Conservation (phyloP, 2,329 filamentous ascomycete genomes). For the Fusarium proliferatum region DNA sequence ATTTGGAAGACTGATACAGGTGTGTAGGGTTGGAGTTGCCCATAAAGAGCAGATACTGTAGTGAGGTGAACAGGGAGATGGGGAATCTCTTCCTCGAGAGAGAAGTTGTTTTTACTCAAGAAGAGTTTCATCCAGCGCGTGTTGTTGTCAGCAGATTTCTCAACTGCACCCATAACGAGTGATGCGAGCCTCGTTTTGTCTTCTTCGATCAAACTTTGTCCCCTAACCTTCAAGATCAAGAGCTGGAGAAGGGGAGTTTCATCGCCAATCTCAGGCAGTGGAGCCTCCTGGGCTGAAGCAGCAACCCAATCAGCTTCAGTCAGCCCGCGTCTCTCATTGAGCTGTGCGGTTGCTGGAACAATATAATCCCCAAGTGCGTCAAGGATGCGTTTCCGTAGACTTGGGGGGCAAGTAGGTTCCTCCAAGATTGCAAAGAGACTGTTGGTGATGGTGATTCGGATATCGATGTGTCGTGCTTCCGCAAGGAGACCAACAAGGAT, state of each 20-base stretch:
- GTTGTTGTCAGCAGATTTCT: slow-evolving; percentile 46
- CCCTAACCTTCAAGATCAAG: neutral
- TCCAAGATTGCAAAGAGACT: slow-evolving; percentile 44
- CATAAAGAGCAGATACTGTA: slow-evolving; percentile 24
- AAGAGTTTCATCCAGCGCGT: slow-evolving; percentile 49
- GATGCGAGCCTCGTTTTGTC: slow-evolving; percentile 30
- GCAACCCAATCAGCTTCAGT: slow-evolving; percentile 46
- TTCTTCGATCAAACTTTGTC: neutral
- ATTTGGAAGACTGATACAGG: slow-evolving; percentile 31
- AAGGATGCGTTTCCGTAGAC: slow-evolving; percentile 39
- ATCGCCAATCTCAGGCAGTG: slow-evolving; percentile 21
- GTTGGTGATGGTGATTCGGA: slow-evolving; percentile 44
- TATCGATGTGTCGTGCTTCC: slow-evolving; percentile 49
- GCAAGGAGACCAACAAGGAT: slow-evolving; percentile 46
- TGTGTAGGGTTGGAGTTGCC: slow-evolving; percentile 19
- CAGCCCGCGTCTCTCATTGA: slow-evolving; percentile 46
- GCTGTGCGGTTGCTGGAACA: slow-evolving; percentile 45
- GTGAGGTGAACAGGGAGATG: slow-evolving; percentile 35
- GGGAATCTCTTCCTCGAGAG: slow-evolving; percentile 40
- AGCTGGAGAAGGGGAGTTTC: slow-evolving; percentile 14
- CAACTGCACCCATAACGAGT: slow-evolving; percentile 41
- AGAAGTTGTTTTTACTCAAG: slow-evolving; percentile 45
- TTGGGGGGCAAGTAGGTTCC: slow-evolving; percentile 20
- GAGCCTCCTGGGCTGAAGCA: neutral
- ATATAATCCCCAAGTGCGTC: slow-evolving; percentile 42